Percentiles rank a stretch among this genome's conserved stretches.
Conservation (phyloP, 768 basidiomycete genomes). For the Hirschioporus abietinus region DNA sequence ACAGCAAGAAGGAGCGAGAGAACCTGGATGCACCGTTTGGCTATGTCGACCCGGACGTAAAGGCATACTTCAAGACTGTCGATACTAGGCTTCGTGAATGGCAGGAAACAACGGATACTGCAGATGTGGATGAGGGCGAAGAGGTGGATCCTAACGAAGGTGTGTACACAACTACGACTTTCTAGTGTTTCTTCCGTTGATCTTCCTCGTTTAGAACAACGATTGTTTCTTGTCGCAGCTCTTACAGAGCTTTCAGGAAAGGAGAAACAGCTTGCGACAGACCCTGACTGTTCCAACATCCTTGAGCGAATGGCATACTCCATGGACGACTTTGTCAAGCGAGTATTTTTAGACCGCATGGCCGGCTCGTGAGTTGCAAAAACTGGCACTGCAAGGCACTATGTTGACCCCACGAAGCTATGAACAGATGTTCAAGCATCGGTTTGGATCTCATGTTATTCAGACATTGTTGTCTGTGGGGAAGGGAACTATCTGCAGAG, state of each 20-base stretch:
- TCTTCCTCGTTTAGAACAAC: conserved; percentile 45
- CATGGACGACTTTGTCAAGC: conserved; percentile 93
- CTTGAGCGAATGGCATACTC: conserved; percentile 87
- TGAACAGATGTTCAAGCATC: conserved; percentile 60
- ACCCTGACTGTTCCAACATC: conserved; percentile 88
- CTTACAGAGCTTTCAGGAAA: conserved; percentile 81
- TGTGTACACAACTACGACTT: conserved; percentile 23
- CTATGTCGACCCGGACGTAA: conserved; percentile 82
- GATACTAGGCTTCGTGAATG: conserved; percentile 85
- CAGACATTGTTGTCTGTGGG: conserved; percentile 80
- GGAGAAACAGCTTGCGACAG: conserved; percentile 86
- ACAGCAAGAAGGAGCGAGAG: conserved; percentile 31
- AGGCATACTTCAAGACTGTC: conserved; percentile 88
- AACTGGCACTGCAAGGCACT: conserved; percentile 9
- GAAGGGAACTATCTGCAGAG: conserved; percentile 57
- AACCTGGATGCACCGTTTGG: conserved; percentile 81
- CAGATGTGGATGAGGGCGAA: conserved; percentile 37
- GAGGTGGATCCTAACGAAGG: conserved; percentile 70
- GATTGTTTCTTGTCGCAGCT: conserved; percentile 76
- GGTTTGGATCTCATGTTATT: conserved; percentile 94
- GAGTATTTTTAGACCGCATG: conserved; percentile 85
- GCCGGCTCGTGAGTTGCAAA: conserved; percentile 71
- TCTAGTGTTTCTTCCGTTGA: neutral
- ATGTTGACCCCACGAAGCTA: conserved; percentile 37
- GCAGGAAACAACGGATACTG: conserved; percentile 52